Percentiles rank a stretch among this genome's conserved stretches.
Conservation (phyloP, 2,329 filamentous ascomycete genomes). For the Aspergillus bombycis region DNA sequence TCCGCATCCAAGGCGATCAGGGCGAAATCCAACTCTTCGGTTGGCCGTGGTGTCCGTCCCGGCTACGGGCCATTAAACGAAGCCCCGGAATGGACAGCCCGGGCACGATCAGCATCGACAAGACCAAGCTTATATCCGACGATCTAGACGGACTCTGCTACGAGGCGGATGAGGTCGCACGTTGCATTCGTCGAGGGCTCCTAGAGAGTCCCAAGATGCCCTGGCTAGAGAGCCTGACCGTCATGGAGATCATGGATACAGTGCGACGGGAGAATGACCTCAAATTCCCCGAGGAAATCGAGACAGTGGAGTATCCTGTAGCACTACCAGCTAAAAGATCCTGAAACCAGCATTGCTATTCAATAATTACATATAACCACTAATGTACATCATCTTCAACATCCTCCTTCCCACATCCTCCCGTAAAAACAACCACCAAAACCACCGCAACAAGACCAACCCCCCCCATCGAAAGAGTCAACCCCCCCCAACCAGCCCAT, state of each 20-base stretch:
- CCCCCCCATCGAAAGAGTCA: slow-evolving; percentile 50
- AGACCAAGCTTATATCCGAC: background rate
- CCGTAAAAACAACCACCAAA: slow-evolving; percentile 12
- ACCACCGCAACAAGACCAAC: slow-evolving; percentile 7
- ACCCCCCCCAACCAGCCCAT: slow-evolving; percentile 53
- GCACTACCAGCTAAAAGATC: background rate
- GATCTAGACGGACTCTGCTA: slow-evolving; percentile 49
- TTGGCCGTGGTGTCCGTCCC: background rate
- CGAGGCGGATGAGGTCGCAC: slow-evolving; percentile 73
- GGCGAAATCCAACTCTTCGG: slow-evolving; percentile 12
- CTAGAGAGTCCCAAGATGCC: slow-evolving; percentile 70
- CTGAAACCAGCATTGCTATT: too few species aligned
- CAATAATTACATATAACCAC: too few species aligned
- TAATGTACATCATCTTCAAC: too few species aligned
- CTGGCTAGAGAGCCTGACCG: slow-evolving; percentile 70
- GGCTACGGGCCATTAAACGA: background rate
- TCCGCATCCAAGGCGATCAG: slow-evolving; percentile 4
- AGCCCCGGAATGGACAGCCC: background rate
- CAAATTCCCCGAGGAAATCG: slow-evolving; percentile 53
- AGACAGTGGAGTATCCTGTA: background rate
- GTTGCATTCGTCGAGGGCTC: slow-evolving; percentile 69
- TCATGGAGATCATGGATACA: slow-evolving; percentile 74
- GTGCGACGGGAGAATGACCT: slow-evolving; percentile 60
- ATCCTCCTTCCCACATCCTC: background rate
- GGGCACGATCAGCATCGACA: background rate